phyloP scores from a whole-genome alignment of 106 monocot species.

The Vanilla planifolia region DNA sequence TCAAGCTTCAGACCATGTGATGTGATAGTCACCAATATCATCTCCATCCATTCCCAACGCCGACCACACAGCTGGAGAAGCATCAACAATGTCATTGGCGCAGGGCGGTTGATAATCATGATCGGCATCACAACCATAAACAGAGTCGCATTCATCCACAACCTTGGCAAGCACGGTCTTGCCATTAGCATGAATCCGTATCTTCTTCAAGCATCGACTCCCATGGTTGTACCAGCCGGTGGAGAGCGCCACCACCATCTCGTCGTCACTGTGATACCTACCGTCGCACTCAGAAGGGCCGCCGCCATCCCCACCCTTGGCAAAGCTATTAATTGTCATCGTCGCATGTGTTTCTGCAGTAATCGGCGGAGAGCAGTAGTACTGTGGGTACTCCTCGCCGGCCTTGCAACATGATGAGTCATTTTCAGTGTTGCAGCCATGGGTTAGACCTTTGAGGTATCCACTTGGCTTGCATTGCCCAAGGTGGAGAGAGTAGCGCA shows the following conservation, averaged over 20 bases:
- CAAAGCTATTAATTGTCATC: slow-evolving; percentile 30
- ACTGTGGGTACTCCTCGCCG: slow-evolving; percentile 20
- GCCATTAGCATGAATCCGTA: slow-evolving; percentile 29
- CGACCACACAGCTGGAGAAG: slow-evolving; percentile 29
- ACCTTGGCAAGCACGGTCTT: slow-evolving; percentile 26
- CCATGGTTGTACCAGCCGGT: slow-evolving; percentile 34
- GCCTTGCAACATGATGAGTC: slow-evolving; percentile 14
- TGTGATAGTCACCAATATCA: slow-evolving; percentile 3
- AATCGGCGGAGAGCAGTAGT: slow-evolving; percentile 31
- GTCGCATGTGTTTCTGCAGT: slow-evolving; percentile 9
- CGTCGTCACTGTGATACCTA: slow-evolving; percentile 18
- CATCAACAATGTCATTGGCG: slow-evolving; percentile 27
- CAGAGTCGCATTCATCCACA: slow-evolving; percentile 44
- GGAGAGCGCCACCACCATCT: slow-evolving; percentile 25
- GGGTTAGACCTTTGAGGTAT: slow-evolving; percentile 10
- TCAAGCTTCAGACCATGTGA: slow-evolving; percentile 21
- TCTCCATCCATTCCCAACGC: slow-evolving; percentile 13
- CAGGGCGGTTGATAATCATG: slow-evolving; percentile 31
- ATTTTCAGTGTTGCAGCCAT: slow-evolving; percentile 19
- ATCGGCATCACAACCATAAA: slow-evolving; percentile 27
- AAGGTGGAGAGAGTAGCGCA: background rate
- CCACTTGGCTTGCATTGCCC: slow-evolving; percentile 8
- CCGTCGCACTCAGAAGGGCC: slow-evolving; percentile 30
- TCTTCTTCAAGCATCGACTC: slow-evolving; percentile 21
- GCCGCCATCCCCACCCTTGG: slow-evolving; percentile 24